A percentile compares a stretch with the other conserved stretches of the same genome.
Evolutionary conservation across 306 rosid genomes (phyloP).

Genomic region (Senna siamea): DNA sequence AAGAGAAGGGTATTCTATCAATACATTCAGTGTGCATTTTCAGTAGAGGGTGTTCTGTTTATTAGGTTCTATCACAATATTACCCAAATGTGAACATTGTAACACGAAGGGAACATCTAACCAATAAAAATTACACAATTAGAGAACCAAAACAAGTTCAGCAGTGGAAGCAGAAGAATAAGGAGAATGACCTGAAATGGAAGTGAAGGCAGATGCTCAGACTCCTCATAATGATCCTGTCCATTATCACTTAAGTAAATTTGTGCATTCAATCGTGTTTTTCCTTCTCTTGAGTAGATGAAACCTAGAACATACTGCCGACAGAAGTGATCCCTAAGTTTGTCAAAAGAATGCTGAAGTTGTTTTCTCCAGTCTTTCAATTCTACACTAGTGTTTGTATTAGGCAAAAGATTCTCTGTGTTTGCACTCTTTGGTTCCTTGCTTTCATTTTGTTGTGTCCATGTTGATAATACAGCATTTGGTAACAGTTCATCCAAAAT

Average conservation of each 20-base stretch:
- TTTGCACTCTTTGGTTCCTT: constrained; percentile 57
- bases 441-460: constrained; percentile 66
- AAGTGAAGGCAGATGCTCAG: constrained; percentile 85
- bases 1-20: too few species aligned
- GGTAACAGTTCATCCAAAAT: constrained; percentile 87
- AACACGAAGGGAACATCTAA: constrained; percentile 21
- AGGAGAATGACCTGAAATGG: constrained; percentile 84
- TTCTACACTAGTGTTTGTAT: constrained; percentile 59
- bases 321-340: constrained; percentile 95
- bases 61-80: too few species aligned
- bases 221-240: constrained; percentile 68
- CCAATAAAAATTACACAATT: constrained; percentile 5
- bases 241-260: constrained; percentile 69
- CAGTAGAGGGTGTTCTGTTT: too few species aligned
- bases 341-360: constrained; percentile 92
- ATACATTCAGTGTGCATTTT: too few species aligned
- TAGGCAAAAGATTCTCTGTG: constrained; percentile 53
- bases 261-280: constrained; percentile 80
- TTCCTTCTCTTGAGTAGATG: constrained; percentile 97
- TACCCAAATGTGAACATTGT: constrained; percentile 20
- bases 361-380: constrained; percentile 94
- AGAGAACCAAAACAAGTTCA: constrained; percentile 22
- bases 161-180: constrained; percentile 37
- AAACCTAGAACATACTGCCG: constrained; percentile 84
- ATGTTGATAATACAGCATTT: constrained; percentile 67